Evolutionary conservation across 208 protist species (phyloP).

Genomic region (Leishmania amazonensis): DNA sequence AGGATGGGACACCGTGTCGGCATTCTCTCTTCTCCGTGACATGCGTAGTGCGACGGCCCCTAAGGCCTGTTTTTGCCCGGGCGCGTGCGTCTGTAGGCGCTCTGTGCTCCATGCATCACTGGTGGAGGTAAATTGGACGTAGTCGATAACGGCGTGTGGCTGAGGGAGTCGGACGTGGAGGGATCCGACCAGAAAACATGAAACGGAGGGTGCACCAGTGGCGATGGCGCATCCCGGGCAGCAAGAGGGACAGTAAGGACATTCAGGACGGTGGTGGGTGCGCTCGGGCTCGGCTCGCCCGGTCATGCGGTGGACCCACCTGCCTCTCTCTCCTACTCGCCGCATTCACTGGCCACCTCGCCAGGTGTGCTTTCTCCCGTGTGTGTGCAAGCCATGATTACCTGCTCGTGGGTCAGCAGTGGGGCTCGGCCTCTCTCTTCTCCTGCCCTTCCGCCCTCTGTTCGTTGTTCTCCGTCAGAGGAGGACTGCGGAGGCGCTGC

Average conservation of each 20-base stretch:
- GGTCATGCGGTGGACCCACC: background rate
- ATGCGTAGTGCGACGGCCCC: background rate
- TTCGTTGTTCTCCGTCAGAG: background rate
- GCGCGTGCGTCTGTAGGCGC: background rate
- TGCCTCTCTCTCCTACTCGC: background rate
- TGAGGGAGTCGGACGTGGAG: background rate
- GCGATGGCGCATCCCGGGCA: background rate
- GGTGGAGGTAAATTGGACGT: background rate
- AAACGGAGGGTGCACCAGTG: background rate
- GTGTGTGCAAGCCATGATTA: background rate
- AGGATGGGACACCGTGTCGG: background rate
- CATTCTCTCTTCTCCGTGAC: background rate
- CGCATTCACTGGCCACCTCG: background rate
- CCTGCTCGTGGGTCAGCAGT: background rate
- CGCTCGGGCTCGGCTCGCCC: background rate
- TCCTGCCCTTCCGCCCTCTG: background rate
- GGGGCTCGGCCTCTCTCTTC: background rate
- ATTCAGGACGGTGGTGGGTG: background rate
- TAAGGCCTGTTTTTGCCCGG: slow-evolving; percentile 5
- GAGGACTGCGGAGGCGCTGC: background rate
- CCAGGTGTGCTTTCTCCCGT: background rate
- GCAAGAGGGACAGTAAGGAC: background rate
- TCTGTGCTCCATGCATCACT: background rate
- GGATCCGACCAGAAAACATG: slow-evolving; percentile 10
- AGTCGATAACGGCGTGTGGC: background rate